Conservation (phyloP, 352 stramenopile genomes). For the Globisporangium nagaii region DNA sequence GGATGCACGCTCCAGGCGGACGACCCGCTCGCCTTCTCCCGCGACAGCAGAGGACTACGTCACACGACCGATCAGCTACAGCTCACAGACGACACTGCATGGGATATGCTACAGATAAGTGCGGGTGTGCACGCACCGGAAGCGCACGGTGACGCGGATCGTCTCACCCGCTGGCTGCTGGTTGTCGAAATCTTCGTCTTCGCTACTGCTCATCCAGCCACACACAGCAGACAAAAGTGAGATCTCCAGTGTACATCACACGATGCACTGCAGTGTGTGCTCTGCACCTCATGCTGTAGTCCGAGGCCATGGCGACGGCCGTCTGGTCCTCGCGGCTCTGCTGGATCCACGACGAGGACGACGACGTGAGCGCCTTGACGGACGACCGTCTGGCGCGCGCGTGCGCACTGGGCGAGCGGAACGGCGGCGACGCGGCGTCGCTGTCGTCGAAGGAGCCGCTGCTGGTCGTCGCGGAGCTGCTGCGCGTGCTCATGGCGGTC, state of each 20-base stretch:
- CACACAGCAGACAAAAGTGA: background rate
- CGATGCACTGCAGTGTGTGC: background rate
- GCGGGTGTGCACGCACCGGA: background rate
- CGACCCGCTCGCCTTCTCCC: background rate
- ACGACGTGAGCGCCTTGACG: no score
- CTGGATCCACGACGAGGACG: background rate
- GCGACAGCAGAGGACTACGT: background rate
- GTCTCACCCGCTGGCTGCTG: background rate
- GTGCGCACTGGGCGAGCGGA: no score
- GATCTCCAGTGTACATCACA: background rate
- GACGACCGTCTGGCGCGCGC: no score
- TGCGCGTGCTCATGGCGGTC: no score
- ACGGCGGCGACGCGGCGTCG: background rate
- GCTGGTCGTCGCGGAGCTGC: no score
- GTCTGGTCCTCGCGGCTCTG: background rate
- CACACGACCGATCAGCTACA: background rate
- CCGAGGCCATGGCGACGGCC: background rate
- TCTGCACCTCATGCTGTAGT: background rate
- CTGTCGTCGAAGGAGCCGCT: background rate
- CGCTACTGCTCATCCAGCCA: background rate
- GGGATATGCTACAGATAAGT: background rate
- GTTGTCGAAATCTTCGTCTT: slow-evolving; percentile 1
- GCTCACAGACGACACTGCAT: background rate
- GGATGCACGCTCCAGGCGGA: background rate
- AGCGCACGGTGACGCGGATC: slow-evolving; percentile 4